phyloP scores from a whole-genome alignment of 78 protist species.

The Mastigamoeba balamuthi region DNA sequence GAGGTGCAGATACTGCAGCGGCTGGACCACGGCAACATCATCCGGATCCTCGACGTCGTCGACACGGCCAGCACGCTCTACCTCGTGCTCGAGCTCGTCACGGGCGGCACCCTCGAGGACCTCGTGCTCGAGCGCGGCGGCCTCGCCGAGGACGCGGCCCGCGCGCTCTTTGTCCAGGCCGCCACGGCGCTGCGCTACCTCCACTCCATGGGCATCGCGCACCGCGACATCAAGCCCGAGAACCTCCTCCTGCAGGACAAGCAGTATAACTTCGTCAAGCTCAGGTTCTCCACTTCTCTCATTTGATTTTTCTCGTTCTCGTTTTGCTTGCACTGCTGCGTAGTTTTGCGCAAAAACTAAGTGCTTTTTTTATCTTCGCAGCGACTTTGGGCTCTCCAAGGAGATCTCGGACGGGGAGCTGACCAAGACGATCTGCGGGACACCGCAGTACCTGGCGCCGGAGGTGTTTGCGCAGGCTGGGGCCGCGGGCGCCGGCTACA shows the following conservation, averaged over 20 bases:
- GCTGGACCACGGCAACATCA: constrained; percentile 27
- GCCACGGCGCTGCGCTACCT: constrained; percentile 37
- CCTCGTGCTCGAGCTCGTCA: constrained; percentile 37
- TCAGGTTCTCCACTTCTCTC: no score
- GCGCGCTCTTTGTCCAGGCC: constrained; percentile 18
- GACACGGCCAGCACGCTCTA: constrained; percentile 28
- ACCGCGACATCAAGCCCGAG: constrained; percentile 32
- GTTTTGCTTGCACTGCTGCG: no score
- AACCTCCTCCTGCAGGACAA: background rate
- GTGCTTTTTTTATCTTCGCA: no score
- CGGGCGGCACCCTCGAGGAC: constrained; percentile 13
- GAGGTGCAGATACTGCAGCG: constrained; percentile 39
- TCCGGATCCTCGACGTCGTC: constrained; percentile 34
- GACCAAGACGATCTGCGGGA: constrained; percentile 45
- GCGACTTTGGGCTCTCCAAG: background rate
- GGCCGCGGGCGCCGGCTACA: no score
- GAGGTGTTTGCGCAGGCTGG: background rate
- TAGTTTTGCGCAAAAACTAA: no score
- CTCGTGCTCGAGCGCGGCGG: background rate
- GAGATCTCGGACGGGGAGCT: background rate
- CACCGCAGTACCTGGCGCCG: constrained; percentile 43
- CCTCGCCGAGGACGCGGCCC: constrained; percentile 29
- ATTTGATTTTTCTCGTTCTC: no score
- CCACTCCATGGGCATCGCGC: constrained; percentile 37
- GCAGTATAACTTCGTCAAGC: background rate